Evolutionary conservation across 2,329 filamentous ascomycete genomes (phyloP), one percentile per base, ranked within the genome.

Genomic region (Penicillium italicum): DNA sequence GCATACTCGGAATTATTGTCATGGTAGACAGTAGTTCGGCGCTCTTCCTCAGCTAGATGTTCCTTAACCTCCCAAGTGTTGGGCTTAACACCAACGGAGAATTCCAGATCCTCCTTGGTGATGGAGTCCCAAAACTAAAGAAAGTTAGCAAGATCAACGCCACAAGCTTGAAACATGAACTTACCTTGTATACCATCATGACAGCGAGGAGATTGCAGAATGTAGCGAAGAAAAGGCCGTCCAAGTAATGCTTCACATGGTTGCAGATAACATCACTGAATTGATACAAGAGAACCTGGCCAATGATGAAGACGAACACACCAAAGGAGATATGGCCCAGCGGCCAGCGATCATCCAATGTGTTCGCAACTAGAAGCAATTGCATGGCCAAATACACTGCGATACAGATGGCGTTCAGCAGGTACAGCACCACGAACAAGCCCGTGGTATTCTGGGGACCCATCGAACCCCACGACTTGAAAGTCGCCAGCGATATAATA

Each of bases 41-140:
- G 86, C 56, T 93, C 89, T 54, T 94, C 90, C 62, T 94, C 90
- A 42, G 87, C 84, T 18, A 94, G 80, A 11, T 90, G 81, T 60
- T 97, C 93, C 79, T 97, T 97, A 71, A 97, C 89, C 72, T 99
- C 94, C 94, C 94, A 99, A 74, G 94, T 97, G 78, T 96, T 95
- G 76, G 90, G 89, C 73, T 93, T 90, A 56, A 91, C 91, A 62
- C 93, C 93, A 47, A 99, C 94, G 3, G 91, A 96, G 76, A 99
- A 99, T 73, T 99, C 94, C 63, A 99, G 87, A 73, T 99, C 94
- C 77, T 99, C 94, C 70, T 90, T 91, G 22, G 94, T 99, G 74
- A 99, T 99, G 16, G 92, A 97, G 72, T 99, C 94, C 94, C 94
- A 99, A 80, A 96, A 99, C 91, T 94, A 65, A 51, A 43, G 18